These are phyloP conservation scores for cucumber (Cucumis sativus) DNA, from an alignment of 306 rosid genomes.

Conservation along the genomic window Cucumber_9930_V3 NC_026661.2:17077001-17077500, in stretches of 20 bases:
- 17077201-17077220: constrained; percentile 19
- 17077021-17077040: neutral
- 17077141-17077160: constrained; percentile 65
- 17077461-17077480: constrained; percentile 76
- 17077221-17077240: constrained; percentile 19
- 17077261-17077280: constrained; percentile 18
- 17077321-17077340: constrained; percentile 87
- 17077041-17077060: constrained; percentile 42
- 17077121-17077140: constrained; percentile 34
- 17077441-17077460: constrained; percentile 74
- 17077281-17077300: constrained; percentile 60
- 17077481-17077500: constrained; percentile 74
- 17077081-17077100: constrained; percentile 29
- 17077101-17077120: constrained; percentile 31
- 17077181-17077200: constrained; percentile 36
- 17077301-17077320: constrained; percentile 64
- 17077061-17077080: constrained; percentile 51
- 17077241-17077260: constrained; percentile 43
- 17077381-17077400: constrained; percentile 93
- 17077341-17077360: constrained; percentile 85
- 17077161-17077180: constrained; percentile 53
- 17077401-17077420: constrained; percentile 87
- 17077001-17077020: neutral
- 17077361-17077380: constrained; percentile 89
- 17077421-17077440: constrained; percentile 73